Conservation (phyloP, 345 rosid species). For the Erodium maritimum region DNA sequence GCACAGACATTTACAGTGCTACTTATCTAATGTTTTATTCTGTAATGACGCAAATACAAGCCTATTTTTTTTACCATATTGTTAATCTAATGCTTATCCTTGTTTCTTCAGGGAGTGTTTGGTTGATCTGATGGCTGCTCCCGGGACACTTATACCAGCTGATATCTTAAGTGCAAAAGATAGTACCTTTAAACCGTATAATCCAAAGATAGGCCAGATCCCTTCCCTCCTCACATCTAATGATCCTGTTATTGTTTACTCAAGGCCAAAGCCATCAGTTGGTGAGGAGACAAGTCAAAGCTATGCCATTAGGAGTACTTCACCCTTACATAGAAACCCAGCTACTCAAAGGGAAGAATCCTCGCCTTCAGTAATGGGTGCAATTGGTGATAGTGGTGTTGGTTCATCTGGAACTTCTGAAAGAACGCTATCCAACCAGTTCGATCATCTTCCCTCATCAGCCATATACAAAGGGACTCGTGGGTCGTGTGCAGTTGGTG, state of each 20-base stretch:
- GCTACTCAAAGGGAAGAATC: slow-evolving; percentile 28
- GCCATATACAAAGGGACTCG: slow-evolving; percentile 45
- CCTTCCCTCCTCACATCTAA: slow-evolving; percentile 30
- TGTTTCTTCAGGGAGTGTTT: slow-evolving; percentile 75
- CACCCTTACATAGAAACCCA: slow-evolving; percentile 23
- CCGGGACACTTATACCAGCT: slow-evolving; percentile 97
- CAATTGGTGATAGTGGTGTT: slow-evolving; percentile 30
- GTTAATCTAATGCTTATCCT: slow-evolving; percentile 16
- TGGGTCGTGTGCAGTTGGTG: slow-evolving; percentile 43
- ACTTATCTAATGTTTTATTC: not conserved
- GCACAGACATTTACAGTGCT: not conserved
- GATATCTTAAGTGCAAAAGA: slow-evolving; percentile 61
- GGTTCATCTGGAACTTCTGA: slow-evolving; percentile 43
- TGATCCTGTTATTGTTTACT: slow-evolving; percentile 25
- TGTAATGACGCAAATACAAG: not conserved
- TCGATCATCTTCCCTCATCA: slow-evolving; percentile 37
- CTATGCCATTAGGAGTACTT: slow-evolving; percentile 24
- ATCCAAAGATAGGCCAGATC: slow-evolving; percentile 33
- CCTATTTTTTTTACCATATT: slow-evolving; percentile 1
- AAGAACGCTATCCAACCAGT: slow-evolving; percentile 31
- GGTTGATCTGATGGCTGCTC: slow-evolving; percentile 99
- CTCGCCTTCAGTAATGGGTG: slow-evolving; percentile 20
- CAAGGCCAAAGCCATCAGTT: slow-evolving; percentile 33
- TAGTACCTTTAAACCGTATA: slow-evolving; percentile 31
- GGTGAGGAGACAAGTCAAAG: slow-evolving; percentile 69